Evolutionary conservation across 2,329 filamentous ascomycete genomes (phyloP), one percentile per base, ranked within the genome.

Genomic region (Coleophoma cylindrospora): DNA sequence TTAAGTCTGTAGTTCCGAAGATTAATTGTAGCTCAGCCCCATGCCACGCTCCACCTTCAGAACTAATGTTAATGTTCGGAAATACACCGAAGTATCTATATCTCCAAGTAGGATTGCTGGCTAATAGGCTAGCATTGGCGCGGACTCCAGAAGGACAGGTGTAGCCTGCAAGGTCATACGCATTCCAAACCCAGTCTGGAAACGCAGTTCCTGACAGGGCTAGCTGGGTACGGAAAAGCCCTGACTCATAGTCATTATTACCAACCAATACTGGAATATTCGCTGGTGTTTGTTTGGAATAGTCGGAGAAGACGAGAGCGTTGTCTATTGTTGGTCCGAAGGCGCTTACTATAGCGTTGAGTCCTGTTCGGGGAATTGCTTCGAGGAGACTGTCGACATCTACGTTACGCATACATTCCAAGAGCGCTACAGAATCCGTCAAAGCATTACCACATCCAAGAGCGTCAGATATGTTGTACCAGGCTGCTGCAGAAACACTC

Each of bases 81-180:
- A 62, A 68, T 15, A 59, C 49, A 14, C 60, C 65, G 27, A 61
- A 57, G 48, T 61, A 68, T 32, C 63, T 58, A 50, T 68, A 68
- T 40, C 65, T 57, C 64, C 65, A 68, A 7, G 63, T 64, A 3
- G 65, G 64, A 33, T 61, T 59, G 4, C 54, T 52, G n/a, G 47
- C 48, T 36, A 56, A 15, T 36, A 59, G 33, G 41, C 55, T 50
- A 43, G 51, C 36, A 48, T 61, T 54, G 50, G 60, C 51, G 40
- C 51, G 36, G 50, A 47, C 22, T 8, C 55, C 58, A 12, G 58
- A 53, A 15, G 62, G 60, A 50, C 66, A 65, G 50, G 45, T 72
- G 43, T 58, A 66, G 1, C 43, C 50, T 4, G 43, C 37, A 17
- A 56, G 50, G 44, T 57, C 58, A 17, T 55, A 45, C 12, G 47